These are phyloP conservation scores for Schizothecium vesticola DNA, from an alignment of 495 filamentous ascomycete genomes.

Conservation along the genomic window DNA sequence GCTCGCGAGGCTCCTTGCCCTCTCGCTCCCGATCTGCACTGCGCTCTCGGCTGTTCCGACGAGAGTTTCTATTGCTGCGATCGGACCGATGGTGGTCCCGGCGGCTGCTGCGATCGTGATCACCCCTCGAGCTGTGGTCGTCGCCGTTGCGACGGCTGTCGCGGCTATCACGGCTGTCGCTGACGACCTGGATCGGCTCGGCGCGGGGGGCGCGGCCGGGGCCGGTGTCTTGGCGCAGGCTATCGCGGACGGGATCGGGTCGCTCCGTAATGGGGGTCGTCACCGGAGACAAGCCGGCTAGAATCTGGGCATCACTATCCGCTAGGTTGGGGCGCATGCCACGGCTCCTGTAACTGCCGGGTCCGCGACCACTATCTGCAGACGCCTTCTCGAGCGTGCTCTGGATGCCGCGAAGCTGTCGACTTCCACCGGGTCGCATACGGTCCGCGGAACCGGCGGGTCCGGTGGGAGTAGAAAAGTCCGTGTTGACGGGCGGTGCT, in stretches of 20 bases:
- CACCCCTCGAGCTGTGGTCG: slow-evolving; percentile 27
- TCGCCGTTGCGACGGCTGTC: slow-evolving; percentile 24
- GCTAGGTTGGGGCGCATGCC: slow-evolving; percentile 36
- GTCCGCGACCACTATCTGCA: slow-evolving; percentile 28
- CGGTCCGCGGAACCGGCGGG: slow-evolving; percentile 43
- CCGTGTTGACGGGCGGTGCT: slow-evolving; percentile 21
- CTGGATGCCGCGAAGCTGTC: slow-evolving; percentile 49
- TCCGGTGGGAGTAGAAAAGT: slow-evolving; percentile 44
- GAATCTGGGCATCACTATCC: slow-evolving; percentile 44
- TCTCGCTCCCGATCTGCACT: slow-evolving; percentile 35
- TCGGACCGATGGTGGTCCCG: slow-evolving; percentile 39
- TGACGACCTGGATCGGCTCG: slow-evolving; percentile 27
- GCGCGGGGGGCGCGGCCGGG: slow-evolving; percentile 16
- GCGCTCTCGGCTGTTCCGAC: slow-evolving; percentile 41
- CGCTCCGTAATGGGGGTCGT: slow-evolving; percentile 43
- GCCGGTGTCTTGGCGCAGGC: slow-evolving; percentile 19
- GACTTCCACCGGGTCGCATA: slow-evolving; percentile 33
- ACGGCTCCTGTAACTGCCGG: slow-evolving; percentile 28
- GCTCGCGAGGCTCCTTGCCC: slow-evolving; percentile 32
- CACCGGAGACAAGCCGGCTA: slow-evolving; percentile 43
- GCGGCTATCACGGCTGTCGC: slow-evolving; percentile 25
- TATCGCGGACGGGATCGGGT: slow-evolving; percentile 31
- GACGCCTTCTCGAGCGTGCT: slow-evolving; percentile 44
- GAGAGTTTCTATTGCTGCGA: slow-evolving; percentile 34
- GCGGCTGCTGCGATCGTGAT: slow-evolving; percentile 42